phyloP scores from a whole-genome alignment of 1,284 basidiomycete genomes.

The Tylopilus orsonianus region DNA sequence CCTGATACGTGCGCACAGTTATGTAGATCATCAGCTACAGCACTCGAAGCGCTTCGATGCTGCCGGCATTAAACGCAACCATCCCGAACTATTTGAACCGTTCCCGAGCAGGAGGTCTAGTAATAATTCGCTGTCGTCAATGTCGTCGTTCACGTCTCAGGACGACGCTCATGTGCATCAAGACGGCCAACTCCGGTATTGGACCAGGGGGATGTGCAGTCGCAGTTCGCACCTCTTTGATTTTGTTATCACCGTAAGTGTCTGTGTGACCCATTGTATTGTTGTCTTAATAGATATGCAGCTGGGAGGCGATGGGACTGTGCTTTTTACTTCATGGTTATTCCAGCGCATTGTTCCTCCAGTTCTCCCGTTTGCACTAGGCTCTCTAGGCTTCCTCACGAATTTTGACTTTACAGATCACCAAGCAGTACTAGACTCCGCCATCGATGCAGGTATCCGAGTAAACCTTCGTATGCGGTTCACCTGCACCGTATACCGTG shows the following conservation, averaged over 20 bases:
- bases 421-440: conserved; percentile 84
- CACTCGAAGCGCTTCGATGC: conserved; percentile 94
- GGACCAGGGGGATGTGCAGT: conserved; percentile 97
- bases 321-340: conserved; percentile 98
- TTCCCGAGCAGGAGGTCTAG: conserved; percentile 72
- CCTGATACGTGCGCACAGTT: conserved; percentile 47
- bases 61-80: conserved; percentile 79
- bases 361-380: conserved; percentile 96
- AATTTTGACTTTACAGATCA: conserved; percentile 96
- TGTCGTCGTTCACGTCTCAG: conserved; percentile 40
- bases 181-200: conserved; percentile 94
- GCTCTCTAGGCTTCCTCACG: conserved; percentile 97
- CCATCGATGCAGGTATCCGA: conserved; percentile 90
- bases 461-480: conserved; percentile 99
- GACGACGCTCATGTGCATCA: conserved; percentile 44
- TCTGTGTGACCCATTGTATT: conserved; percentile 2
- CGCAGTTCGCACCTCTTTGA: conserved; percentile 93
- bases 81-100: conserved; percentile 89
- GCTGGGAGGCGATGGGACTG: conserved; percentile 98
- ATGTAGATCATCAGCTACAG: conserved; percentile 94
- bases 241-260: conserved; percentile 91
- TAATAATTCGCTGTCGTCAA: conserved; percentile 55
- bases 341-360: conserved; percentile 99
- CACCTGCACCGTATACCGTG: conserved; percentile 96
- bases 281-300: conserved; percentile 34